Base-by-base conservation (phyloP, 768 basidiomycete species). In the Kondoa subrosea region DNA sequence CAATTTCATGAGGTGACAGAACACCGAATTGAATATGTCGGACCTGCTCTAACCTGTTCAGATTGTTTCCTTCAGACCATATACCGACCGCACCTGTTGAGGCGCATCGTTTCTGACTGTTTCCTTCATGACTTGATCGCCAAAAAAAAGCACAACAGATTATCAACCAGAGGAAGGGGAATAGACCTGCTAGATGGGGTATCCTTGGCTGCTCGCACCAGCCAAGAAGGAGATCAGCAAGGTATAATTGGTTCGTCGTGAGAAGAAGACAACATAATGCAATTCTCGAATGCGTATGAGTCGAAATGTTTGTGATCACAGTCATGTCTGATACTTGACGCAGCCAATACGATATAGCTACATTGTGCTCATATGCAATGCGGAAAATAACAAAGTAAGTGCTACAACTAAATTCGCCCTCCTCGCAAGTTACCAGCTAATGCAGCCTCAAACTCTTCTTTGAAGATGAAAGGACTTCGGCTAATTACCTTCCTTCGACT, bases 11-110 rank as follows among this genome's bases (percentile, higher is more conserved):
- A 31, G 89, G 86, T 77, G 86, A 89, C 72, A 99, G 81, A 63
- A 93, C 83, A 76, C 88, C 88, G 78, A 99, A 99, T 80, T 97
- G 95, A 33, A 99, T 83, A 77, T 89, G 86, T 80, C 96, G 96
- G 74, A 70, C 68, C 25, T 62, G 57, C 67, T 70, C n/a, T n/a
- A n/a, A n/a, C n/a, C n/a, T n/a, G n/a, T n/a, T n/a, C n/a, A n/a
- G n/a, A n/a, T 50, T 50, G 12, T 50, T 50, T 50, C 12, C 40
- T 50, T 21, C 8, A 81, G 64, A 93, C 83, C 76, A 88, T 88
- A 78, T 97, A 99, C 80, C 97, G 95, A 86, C 81, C 96, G 96
- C 74, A 70, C 68, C n/a, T 64, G 60, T 64, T 70, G 68, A 17
- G 69, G 69, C 33, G 69, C 68, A 61, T 70, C 65, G 68, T 69